phyloP scores from a whole-genome alignment of 2,329 filamentous ascomycete genomes.

The Nannizzia gypsea region DNA sequence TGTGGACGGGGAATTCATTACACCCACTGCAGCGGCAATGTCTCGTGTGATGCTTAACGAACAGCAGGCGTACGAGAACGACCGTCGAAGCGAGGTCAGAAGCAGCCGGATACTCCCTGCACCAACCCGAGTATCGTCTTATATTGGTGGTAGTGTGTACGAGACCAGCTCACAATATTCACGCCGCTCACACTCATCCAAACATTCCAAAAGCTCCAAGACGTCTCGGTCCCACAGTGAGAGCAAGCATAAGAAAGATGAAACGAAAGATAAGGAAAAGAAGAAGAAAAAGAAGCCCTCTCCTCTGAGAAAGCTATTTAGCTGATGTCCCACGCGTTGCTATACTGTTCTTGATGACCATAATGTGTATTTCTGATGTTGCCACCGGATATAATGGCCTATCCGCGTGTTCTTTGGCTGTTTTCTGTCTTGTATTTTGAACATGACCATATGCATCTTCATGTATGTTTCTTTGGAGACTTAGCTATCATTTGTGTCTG shows the following conservation, averaged over 20 bases:
- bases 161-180: constrained; percentile 9
- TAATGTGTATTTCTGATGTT: not conserved
- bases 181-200: constrained; percentile 10
- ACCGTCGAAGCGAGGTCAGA: constrained; percentile 22
- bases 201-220: constrained; percentile 7
- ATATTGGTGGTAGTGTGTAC: not conserved
- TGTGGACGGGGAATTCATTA: constrained; percentile 56
- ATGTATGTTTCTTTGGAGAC: not conserved
- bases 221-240: constrained; percentile 2
- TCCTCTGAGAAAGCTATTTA: constrained; percentile 9
- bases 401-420: not conserved
- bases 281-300: constrained; percentile 10
- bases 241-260: constrained; percentile 8
- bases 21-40: constrained; percentile 43
- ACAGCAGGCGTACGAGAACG: constrained; percentile 16
- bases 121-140: not conserved
- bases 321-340: not conserved
- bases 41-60: constrained; percentile 28
- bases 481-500: not conserved
- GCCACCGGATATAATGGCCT: not conserved
- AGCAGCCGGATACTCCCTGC: not conserved
- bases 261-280: constrained; percentile 11
- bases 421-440: not conserved
- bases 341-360: not conserved
- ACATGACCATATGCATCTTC: not conserved